Percentiles rank a stretch among this genome's conserved stretches.
phyloP scores from a whole-genome alignment of 768 basidiomycete genomes.

The Podaxis sp. region DNA sequence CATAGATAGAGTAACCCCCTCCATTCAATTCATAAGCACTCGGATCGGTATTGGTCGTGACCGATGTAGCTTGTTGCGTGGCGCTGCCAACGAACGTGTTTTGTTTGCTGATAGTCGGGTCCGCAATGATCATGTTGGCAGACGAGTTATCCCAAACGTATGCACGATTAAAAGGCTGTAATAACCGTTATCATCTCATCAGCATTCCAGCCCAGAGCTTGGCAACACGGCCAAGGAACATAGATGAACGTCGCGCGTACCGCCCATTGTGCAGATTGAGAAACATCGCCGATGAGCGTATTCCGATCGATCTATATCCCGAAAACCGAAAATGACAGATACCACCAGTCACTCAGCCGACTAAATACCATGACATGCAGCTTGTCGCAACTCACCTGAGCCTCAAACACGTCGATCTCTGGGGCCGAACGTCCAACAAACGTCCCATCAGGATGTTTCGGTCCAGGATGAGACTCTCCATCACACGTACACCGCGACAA shows the following conservation, averaged over 20 bases:
- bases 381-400: conserved; percentile 44
- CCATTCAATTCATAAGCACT: conserved; percentile 62
- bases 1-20: conserved; percentile 70
- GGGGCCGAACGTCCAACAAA: conserved; percentile 84
- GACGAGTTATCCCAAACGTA: conserved; percentile 70
- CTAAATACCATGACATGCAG: neutral
- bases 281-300: conserved; percentile 58
- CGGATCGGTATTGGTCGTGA: conserved; percentile 63
- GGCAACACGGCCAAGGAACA: neutral
- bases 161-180: conserved; percentile 69
- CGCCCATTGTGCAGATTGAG: conserved; percentile 84
- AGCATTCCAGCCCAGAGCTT: no score
- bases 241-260: conserved; percentile 37
- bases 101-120: conserved; percentile 50
- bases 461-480: conserved; percentile 83
- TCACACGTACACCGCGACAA: conserved; percentile 85
- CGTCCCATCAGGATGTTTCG: conserved; percentile 66
- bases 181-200: neutral
- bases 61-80: conserved; percentile 80
- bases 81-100: conserved; percentile 70
- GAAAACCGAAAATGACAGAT: conserved; percentile 2
- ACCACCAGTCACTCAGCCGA: neutral
- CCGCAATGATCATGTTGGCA: conserved; percentile 52
- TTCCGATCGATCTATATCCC: conserved; percentile 40
- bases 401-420: conserved; percentile 91